Evolutionary conservation across 129 eudicot genomes (phyloP), one percentile per base, ranked within the genome.

Genomic region (Saussurea involucrata): DNA sequence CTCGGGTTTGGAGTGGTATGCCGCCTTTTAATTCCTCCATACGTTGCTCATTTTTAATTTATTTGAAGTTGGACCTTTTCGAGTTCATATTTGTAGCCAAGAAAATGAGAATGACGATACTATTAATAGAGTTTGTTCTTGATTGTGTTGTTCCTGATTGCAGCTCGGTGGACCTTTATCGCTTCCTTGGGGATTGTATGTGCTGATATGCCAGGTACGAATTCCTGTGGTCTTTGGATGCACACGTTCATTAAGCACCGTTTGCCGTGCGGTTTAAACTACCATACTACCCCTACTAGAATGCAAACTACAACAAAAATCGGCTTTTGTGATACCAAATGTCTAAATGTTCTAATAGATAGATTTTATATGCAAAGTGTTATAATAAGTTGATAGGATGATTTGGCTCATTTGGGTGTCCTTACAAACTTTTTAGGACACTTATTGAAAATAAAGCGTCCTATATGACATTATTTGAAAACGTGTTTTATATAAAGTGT

Each of bases 81-180:
- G 1, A 27, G 46, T 44, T 53, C 13, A 1, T 13, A 13, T n/a
- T 22, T 37, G 5, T 27, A 69, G 28, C 76, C 55, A 33, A 72
- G 36, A 72, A 66, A 46, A 32, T 63, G 37, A 68, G 61, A 78
- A 68, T 57, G 53, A 68, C 8, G 20, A 77, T 20, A 11, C 57
- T 53, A 22, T 53, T 49, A 9, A 31, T 60, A 60, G 25, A 22
- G 5, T 60, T 13, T n/a, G 40, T 28, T 22, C 24, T 44, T 37
- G 37, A 71, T 4, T 22, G 5, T 69, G 53, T 22, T 84, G 58
- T 15, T 74, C 44, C 22, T 71, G 20, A 28, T 74, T 77, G 75
- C 88, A 95, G 99, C 88, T 91, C 1, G 99, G 99, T 72, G 99
- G 99, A 71, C 97, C 99, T 24, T 79, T 95, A 64, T 92, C 99